A percentile compares a stretch with the other conserved stretches of the same genome.
Conservation (phyloP, 441 rosid genomes). For the Dalechampia spathulata region DNA sequence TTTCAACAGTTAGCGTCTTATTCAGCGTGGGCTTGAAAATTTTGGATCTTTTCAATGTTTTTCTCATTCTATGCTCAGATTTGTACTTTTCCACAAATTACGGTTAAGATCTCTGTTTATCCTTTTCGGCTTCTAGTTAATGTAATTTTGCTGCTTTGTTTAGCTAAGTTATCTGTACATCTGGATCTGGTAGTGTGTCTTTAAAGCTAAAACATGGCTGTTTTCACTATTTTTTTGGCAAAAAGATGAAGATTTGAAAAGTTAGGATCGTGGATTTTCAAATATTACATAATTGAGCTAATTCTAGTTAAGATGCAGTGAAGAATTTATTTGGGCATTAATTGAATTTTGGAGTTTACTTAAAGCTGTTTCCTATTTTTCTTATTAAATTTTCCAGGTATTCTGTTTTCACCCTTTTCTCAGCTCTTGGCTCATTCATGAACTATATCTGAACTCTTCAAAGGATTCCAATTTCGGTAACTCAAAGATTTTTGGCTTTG, state of each 20-base stretch:
- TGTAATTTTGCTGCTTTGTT: background rate
- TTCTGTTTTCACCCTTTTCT: slow-evolving; percentile 23
- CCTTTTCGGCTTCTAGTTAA: background rate
- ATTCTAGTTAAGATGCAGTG: slow-evolving; percentile 9
- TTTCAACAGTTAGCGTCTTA: slow-evolving; percentile 1
- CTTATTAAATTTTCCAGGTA: slow-evolving; percentile 26
- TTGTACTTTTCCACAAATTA: slow-evolving; percentile 28
- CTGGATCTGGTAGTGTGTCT: slow-evolving; percentile 11
- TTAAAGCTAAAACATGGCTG: background rate
- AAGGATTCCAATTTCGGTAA: slow-evolving; percentile 4
- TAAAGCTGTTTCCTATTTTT: background rate
- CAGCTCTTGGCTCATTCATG: slow-evolving; percentile 36
- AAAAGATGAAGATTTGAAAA: slow-evolving; percentile 9
- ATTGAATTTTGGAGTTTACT: background rate
- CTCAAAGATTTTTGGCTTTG: slow-evolving; percentile 11
- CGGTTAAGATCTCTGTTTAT: slow-evolving; percentile 28
- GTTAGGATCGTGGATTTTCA: slow-evolving; percentile 3
- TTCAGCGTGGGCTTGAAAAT: background rate
- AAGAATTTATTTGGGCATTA: too few species aligned
- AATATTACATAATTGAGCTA: background rate
- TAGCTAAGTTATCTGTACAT: slow-evolving; percentile 14
- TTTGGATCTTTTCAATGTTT: slow-evolving; percentile 31
- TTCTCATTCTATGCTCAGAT: slow-evolving; percentile 43
- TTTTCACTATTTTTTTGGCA: background rate
- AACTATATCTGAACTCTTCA: slow-evolving; percentile 21